Conservation (phyloP, 805 yeast species). For the Candida glaebosa region DNA sequence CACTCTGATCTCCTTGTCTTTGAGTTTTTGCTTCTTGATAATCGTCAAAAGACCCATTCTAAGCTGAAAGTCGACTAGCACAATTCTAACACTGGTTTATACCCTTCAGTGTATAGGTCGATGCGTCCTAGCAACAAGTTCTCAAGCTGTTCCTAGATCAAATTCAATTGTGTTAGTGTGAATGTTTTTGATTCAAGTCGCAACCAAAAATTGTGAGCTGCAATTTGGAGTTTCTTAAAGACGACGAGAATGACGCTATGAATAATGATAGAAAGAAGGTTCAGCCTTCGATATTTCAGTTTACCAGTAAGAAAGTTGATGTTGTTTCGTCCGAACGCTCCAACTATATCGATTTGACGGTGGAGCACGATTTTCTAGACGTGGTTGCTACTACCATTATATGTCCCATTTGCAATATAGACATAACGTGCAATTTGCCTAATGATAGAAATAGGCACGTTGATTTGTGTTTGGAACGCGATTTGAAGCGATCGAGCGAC, state of each 20-base stretch:
- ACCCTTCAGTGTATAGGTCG: neutral
- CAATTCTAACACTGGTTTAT: neutral
- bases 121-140: too few relatives aligned
- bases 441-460: conserved; percentile 52
- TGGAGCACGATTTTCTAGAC: conserved; percentile 1
- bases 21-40: conserved; percentile 75
- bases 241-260: conserved; percentile 1
- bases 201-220: too few relatives aligned
- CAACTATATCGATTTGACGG: conserved; percentile 3
- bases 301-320: conserved; percentile 7
- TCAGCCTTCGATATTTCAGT: conserved; percentile 25
- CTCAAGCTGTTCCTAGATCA: neutral
- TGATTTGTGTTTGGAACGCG: conserved; percentile 44
- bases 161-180: conserved; percentile 1
- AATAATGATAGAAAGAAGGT: conserved; percentile 9
- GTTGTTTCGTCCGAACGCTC: neutral
- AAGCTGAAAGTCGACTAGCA: neutral
- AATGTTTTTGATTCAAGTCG: neutral
- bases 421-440: conserved; percentile 36
- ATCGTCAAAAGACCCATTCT: conserved; percentile 79
- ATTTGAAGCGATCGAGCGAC: neutral
- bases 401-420: conserved; percentile 54
- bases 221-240: too few relatives aligned
- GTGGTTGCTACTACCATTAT: neutral
- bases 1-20: conserved; percentile 73